A percentile compares a stretch with the other conserved stretches of the same genome.
Conservation (phyloP, 2,329 filamentous ascomycete genomes). For the Colletotrichum sp. region DNA sequence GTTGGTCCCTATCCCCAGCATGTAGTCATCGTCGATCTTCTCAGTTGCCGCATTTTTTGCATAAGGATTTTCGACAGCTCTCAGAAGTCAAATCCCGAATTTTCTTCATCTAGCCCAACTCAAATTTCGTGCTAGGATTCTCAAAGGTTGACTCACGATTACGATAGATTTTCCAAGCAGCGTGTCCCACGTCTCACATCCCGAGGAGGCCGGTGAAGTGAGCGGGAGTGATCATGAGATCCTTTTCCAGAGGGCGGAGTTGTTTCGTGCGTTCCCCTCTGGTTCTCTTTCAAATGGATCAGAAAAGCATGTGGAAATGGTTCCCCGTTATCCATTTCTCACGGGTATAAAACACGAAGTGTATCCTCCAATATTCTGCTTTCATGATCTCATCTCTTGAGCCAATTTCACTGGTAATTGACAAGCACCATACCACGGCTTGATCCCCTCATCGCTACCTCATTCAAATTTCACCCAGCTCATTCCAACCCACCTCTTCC, state of each 20-base stretch:
- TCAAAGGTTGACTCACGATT: background rate
- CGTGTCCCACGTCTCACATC: background rate
- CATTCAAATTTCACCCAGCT: background rate
- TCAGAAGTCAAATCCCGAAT: background rate
- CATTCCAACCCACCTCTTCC: fast-evolving
- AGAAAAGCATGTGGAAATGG: background rate
- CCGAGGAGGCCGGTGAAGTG: background rate
- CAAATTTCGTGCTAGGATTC: background rate
- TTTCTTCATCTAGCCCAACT: no score
- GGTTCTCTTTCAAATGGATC: background rate
- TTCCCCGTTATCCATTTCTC: fast-evolving
- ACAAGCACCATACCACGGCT: background rate
- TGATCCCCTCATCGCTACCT: background rate
- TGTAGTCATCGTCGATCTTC: background rate
- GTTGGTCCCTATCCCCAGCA: background rate
- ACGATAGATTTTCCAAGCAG: background rate
- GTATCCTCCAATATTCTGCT: no score
- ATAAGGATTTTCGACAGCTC: background rate
- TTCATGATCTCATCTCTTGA: background rate
- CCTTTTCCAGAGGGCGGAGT: background rate
- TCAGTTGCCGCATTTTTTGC: background rate
- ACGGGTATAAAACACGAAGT: background rate
- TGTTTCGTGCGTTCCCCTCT: background rate
- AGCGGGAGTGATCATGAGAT: background rate
- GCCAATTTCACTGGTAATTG: background rate